These are phyloP conservation scores for Aechmea fasciata DNA, from an alignment of 176 grass and related monocot species.

Conservation along the genomic window DNA sequence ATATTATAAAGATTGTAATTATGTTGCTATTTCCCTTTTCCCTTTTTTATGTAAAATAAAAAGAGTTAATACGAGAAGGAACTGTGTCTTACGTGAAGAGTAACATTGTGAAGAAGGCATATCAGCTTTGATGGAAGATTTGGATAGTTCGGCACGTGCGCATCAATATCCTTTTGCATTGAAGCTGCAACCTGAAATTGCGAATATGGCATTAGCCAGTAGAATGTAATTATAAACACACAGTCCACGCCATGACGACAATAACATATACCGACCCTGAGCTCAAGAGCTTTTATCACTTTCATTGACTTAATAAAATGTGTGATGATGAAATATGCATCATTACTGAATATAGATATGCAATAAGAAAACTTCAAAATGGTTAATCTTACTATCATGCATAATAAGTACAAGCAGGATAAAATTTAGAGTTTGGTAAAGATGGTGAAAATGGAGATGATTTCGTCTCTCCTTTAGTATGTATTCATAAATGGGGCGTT, in stretches of 20 bases:
- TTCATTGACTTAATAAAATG: neutral
- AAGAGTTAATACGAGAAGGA: neutral
- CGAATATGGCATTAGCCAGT: neutral
- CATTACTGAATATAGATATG: no score
- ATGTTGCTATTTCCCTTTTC: neutral
- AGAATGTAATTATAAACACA: neutral
- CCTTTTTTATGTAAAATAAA: neutral
- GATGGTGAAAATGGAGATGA: no score
- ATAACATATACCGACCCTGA: no score
- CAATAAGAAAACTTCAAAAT: no score
- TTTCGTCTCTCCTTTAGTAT: no score
- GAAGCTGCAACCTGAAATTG: slow-evolving; percentile 72
- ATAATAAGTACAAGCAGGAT: no score
- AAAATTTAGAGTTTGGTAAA: no score
- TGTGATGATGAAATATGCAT: neutral
- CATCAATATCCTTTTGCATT: slow-evolving; percentile 56
- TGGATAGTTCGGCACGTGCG: slow-evolving; percentile 65
- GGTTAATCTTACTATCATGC: no score
- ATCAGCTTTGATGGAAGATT: slow-evolving; percentile 68
- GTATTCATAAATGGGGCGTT: no score
- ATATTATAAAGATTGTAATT: neutral
- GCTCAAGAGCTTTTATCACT: neutral
- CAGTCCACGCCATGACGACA: neutral
- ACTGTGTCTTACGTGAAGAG: slow-evolving; percentile 45
- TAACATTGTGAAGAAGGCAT: slow-evolving; percentile 58